Evolutionary conservation across 257 asterid genomes (phyloP).

Genomic region (Ocimum tenuiflorum): DNA sequence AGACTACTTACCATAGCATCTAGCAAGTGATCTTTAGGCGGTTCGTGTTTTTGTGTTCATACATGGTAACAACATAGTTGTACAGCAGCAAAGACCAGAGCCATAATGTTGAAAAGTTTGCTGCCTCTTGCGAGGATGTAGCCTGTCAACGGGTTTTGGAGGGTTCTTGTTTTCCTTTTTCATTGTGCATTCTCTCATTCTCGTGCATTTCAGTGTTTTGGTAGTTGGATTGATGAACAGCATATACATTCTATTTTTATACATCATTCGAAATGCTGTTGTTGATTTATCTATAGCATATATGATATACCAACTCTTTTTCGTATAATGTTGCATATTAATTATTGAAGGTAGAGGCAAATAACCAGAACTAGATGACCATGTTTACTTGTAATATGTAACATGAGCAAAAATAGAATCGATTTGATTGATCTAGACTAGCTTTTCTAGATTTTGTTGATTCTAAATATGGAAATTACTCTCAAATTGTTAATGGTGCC

Average conservation of each 20-base stretch:
- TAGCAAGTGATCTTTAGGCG: background rate
- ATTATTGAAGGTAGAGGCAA: too few relatives aligned
- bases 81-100: background rate
- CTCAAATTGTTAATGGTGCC: background rate
- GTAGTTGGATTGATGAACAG: background rate
- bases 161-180: background rate
- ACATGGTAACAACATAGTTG: background rate
- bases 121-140: background rate
- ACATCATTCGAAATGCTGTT: too few relatives aligned
- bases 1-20: background rate
- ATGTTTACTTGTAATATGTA: too few relatives aligned
- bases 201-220: background rate
- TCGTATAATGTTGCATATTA: too few relatives aligned
- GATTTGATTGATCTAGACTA: background rate
- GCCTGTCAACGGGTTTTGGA: background rate
- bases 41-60: conserved; percentile 11
- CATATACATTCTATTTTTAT: too few relatives aligned
- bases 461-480: background rate
- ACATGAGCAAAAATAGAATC: background rate
- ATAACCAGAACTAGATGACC: too few relatives aligned
- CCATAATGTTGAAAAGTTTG: background rate
- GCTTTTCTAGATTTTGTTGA: too few relatives aligned
- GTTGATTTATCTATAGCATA: too few relatives aligned
- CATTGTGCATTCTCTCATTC: background rate
- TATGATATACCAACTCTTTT: too few relatives aligned